Base-by-base conservation (phyloP, 2,329 filamentous ascomycete species). In the Calonectria pauciramosa region DNA sequence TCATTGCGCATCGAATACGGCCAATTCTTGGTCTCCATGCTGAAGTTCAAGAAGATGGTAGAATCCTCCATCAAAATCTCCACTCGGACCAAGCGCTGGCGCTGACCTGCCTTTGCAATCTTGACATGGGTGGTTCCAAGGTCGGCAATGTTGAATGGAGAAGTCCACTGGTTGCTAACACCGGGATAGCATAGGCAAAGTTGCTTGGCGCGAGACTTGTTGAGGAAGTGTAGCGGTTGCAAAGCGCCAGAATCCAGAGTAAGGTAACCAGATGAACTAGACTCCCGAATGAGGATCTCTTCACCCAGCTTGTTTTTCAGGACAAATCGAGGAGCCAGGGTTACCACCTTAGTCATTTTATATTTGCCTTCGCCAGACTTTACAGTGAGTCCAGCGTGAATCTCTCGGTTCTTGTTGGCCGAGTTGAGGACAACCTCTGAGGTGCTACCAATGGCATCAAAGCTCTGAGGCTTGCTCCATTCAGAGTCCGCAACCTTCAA, bases 1-100 rank as follows among this genome's bases (percentile, higher is more conserved):
- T 99, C 97, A 82, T 99, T 99, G 77, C 97, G 94, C 93, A 99
- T 98, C 0, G 96, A 98, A 86, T 97, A 99, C 0, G 97, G 97
- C 97, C 97, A 99, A 82, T 98, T 95, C 84, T 97, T 97, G 8
- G 92, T 96, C 86, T 99, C 97, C 78, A 96, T 89, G 82, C 93
- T 97, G 73, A 99, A 90, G 81, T 98, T 95, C 41, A 99, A 85
- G 88, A 99, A 99, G 51, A 99, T 94, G 1, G 96, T 99, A 0
- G 96, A 95, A 75, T 95, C 93, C 84, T 99, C 97, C 90, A 98
- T 93, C 59, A 99, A 88, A 54, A 98, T 91, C 83, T 99, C 97
- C 16, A 97, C 91, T 66, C 96, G 92, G 63, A 99, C 91, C 13
- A 99, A 90, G 77, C 93, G 94, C 83, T 99, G 97, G 49, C 96